Evolutionary conservation across 2,329 filamentous ascomycete species (phyloP), one percentile per base, ranked within the genome.

Genomic region (Claviceps monticola): DNA sequence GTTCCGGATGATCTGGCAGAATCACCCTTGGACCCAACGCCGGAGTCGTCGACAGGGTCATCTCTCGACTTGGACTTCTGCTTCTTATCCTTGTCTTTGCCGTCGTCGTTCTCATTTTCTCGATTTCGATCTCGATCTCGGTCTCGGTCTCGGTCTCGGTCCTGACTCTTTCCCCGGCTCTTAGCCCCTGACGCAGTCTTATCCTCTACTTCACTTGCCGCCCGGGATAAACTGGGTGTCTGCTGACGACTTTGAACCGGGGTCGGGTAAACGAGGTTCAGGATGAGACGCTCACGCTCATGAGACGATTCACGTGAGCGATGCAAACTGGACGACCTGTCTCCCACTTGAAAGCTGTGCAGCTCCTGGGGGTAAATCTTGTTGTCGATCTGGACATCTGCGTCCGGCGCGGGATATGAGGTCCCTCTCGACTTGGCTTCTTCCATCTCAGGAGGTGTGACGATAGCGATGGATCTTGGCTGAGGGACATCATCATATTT

Each of bases 331-430:
- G 61, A 38, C 58, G 64, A 43, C 52, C 57, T 59, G 37, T 54
- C 56, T 17, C 46, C 55, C 17, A 63, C 58, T 9, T 62, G 57
- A 60, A 72, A 68, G 44, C 61, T 63, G 53, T 64, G 55, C 51
- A 79, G 63, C 34, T 82, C 75, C 42, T 63, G 62, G 5, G 80
- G 80, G 50, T 72, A 69, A 55, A 83, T 71, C 54, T 76, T 65
- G 57, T 81, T 75, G 60, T 83, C 80, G 53, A 82, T 75, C 49
- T 68, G 70, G 50, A 83, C 79, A 61, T 84, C 80, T n/a, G 80
- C 80, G 59, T 84, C 71, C 2, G 80, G 80, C 7, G 65, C 75
- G 55, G 75, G 76, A 52, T 76, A 84, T 8, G 65, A 72, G 51
- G 70, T 73, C 63, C 74, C 71, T 69, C 4, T 55, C 50, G 13